Base-by-base conservation (phyloP, 306 rosid species). In the Inga laurina region DNA sequence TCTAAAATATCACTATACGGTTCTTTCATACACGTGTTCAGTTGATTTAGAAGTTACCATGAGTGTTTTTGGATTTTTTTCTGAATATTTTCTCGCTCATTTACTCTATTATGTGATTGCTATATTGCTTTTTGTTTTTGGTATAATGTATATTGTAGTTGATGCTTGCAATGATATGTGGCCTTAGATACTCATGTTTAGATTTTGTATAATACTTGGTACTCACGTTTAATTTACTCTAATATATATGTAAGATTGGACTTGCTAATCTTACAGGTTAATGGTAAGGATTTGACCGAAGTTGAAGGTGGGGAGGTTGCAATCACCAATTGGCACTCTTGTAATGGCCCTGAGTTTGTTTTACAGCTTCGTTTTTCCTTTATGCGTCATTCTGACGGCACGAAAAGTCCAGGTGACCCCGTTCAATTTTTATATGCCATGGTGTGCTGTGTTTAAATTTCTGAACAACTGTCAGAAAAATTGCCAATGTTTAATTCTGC, bases 281-380 rank as follows among this genome's bases (percentile, higher is more conserved):
- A 92, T 52, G 86, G 77, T 43, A 84, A 52, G 57, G 79, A 87
- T 85, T 87, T 92, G 73, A 79, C 97, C 7, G 97, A 87, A 82
- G 62, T 86, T 85, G 83, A 83, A 52, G 92, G 92, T 52, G 97
- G 97, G n/a, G 94, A 92, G 76, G 88, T 86, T 57, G 93, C 93
- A 56, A 82, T 76, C 5, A 89, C 94, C 30, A 92, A 92, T 73
- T 77, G 88, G 85, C 90, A 90, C 85, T 92, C 96, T 54, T 84
- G 91, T 88, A 87, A 90, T 82, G 97, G 94, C 37, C 90, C 91
- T 27, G 86, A 89, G 41, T 90, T 92, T 89, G 86, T 90, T 84
- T 71, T 89, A 13, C 90, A 90, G 72, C 88, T 92, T 84, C 90
- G 13, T 74, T 80, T 92, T 81, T 84, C 52, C 19, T 22, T 9